Evolutionary conservation across 1,284 basidiomycete genomes (phyloP).

Genomic region (Pseudozyma flocculosa): DNA sequence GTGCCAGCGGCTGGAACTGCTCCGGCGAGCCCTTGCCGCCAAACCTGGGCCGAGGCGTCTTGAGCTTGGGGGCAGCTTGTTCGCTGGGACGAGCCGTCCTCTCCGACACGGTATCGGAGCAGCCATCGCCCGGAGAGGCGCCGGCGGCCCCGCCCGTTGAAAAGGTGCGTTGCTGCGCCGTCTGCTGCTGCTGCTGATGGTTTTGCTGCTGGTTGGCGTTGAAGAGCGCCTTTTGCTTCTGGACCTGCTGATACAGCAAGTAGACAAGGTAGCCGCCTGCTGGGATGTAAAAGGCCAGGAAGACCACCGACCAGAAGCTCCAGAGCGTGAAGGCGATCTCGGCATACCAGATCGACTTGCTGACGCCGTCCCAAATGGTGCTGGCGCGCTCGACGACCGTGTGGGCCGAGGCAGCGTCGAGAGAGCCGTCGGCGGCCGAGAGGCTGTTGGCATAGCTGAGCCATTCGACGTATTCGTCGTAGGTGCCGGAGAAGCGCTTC

Average conservation of each 20-base stretch:
- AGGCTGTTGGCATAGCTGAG: not conserved
- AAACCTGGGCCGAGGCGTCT: no score
- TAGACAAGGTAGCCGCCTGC: conserved; percentile 39
- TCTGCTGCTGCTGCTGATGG: not conserved
- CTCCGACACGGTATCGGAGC: no score
- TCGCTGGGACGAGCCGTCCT: no score
- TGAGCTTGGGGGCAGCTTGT: no score
- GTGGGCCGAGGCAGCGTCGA: not conserved
- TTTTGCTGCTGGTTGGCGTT: conserved; percentile 14
- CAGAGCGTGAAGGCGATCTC: conserved; percentile 35
- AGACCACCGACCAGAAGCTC: conserved; percentile 38
- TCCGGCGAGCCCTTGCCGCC: not conserved
- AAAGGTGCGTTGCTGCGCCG: no score
- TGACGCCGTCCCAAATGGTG: conserved; percentile 20
- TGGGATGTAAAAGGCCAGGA: conserved; percentile 44
- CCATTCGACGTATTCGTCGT: conserved; percentile 17
- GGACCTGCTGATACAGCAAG: conserved; percentile 28
- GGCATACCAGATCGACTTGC: conserved; percentile 22
- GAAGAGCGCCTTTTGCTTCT: conserved; percentile 18
- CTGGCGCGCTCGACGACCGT: conserved; percentile 9
- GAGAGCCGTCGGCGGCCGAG: not conserved
- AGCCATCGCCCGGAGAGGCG: no score
- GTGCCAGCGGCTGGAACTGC: conserved; percentile 15
- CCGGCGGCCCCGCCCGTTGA: no score
- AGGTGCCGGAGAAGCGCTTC: conserved; percentile 8